Evolutionary conservation across 371 early-diverging fungal species (phyloP).

Genomic region (Saksenaea vasiformis): DNA sequence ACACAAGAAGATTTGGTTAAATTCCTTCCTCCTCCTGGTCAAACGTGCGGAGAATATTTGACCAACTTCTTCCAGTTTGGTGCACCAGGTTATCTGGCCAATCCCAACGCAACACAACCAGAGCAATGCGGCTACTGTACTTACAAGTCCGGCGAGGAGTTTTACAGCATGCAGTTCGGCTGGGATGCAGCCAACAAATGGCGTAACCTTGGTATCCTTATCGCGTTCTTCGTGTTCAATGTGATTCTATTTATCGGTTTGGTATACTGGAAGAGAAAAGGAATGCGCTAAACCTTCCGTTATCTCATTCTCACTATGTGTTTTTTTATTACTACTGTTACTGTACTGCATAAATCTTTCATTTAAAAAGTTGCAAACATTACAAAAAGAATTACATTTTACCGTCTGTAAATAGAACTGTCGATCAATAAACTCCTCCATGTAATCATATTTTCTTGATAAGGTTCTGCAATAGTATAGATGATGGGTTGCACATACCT

Average conservation of each 20-base stretch:
- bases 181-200: slow-evolving; percentile 57
- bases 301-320: too few relatives aligned
- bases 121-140: slow-evolving; percentile 62
- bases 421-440: too few relatives aligned
- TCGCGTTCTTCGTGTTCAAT: slow-evolving; percentile 55
- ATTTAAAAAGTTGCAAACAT: neutral
- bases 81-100: slow-evolving; percentile 57
- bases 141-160: slow-evolving; percentile 56
- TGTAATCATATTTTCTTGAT: too few relatives aligned
- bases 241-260: slow-evolving; percentile 31
- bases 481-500: too few relatives aligned
- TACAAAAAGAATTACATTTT: too few relatives aligned
- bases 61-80: slow-evolving; percentile 41
- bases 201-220: slow-evolving; percentile 63
- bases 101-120: slow-evolving; percentile 38
- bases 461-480: too few relatives aligned
- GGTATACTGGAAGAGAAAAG: slow-evolving; percentile 22
- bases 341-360: neutral
- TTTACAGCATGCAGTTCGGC: slow-evolving; percentile 21
- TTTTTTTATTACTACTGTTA: neutral
- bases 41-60: slow-evolving; percentile 60
- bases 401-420: too few relatives aligned
- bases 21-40: slow-evolving; percentile 57
- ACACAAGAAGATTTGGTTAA: slow-evolving; percentile 39
- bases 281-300: slow-evolving; percentile 16